These are phyloP conservation scores for Populus hybrid DNA, from an alignment of 441 rosid species.

Conservation along the genomic window DNA sequence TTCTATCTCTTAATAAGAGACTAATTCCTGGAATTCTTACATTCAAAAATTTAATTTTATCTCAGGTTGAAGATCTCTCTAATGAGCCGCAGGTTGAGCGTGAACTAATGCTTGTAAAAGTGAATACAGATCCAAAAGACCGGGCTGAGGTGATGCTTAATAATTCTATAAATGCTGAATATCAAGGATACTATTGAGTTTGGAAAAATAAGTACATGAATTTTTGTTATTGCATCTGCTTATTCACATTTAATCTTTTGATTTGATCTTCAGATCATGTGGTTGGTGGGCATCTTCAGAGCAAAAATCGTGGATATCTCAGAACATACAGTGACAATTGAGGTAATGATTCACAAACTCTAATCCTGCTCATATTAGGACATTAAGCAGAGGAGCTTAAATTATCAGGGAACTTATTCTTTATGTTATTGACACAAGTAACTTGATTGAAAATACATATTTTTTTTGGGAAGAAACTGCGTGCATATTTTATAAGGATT, in stretches of 20 bases:
- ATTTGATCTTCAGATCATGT: constrained; percentile 64
- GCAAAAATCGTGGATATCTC: constrained; percentile 89
- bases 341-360: constrained; percentile 43
- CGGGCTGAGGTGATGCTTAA: constrained; percentile 61
- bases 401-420: not conserved
- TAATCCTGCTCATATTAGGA: not conserved
- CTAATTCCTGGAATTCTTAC: constrained; percentile 8
- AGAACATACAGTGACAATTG: constrained; percentile 69
- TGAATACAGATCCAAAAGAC: constrained; percentile 51
- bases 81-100: constrained; percentile 94
- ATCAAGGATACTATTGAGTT: not conserved
- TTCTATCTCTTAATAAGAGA: constrained; percentile 15
- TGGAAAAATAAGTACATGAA: not conserved
- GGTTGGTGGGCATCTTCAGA: constrained; percentile 89
- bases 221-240: not conserved
- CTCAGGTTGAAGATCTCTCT: constrained; percentile 85
- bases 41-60: constrained; percentile 4
- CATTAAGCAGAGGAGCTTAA: not conserved
- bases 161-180: constrained; percentile 8
- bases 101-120: constrained; percentile 85
- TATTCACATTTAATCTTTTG: not conserved
- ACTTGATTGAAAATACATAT: not conserved
- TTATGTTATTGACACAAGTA: not conserved
- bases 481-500: not conserved
- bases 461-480: not conserved